Conservation (phyloP, 768 basidiomycete genomes). For the Leccinum uliginosum region DNA sequence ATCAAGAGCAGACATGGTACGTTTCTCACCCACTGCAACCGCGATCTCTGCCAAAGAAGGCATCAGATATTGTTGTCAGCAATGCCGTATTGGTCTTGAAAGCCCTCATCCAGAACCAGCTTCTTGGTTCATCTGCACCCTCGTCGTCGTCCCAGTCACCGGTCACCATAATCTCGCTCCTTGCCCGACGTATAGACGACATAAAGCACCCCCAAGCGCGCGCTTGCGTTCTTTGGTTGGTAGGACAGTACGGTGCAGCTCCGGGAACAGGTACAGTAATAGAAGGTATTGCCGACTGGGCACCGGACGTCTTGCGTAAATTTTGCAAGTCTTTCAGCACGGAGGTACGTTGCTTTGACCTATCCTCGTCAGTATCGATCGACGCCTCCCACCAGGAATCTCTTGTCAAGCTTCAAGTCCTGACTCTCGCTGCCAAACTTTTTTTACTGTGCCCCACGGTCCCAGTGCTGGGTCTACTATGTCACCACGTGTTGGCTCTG, state of each 20-base stretch:
- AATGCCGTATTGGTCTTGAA: slow-evolving; percentile 84
- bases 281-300: slow-evolving; percentile 70
- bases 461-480: slow-evolving; percentile 47
- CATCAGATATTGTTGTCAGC: slow-evolving; percentile 70
- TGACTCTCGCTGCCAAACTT: slow-evolving; percentile 86
- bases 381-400: slow-evolving; percentile 39
- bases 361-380: neutral
- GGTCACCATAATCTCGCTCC: slow-evolving; percentile 66
- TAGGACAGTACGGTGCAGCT: slow-evolving; percentile 75
- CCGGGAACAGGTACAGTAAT: slow-evolving; percentile 33
- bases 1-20: slow-evolving; percentile 73
- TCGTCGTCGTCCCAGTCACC: slow-evolving; percentile 37
- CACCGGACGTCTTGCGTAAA: slow-evolving; percentile 85
- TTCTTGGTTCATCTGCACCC: slow-evolving; percentile 33
- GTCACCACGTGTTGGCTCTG: slow-evolving; percentile 72
- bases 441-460: slow-evolving; percentile 61
- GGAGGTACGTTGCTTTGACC: slow-evolving; percentile 49
- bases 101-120: slow-evolving; percentile 69
- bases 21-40: slow-evolving; percentile 17
- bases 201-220: slow-evolving; percentile 77
- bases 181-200: slow-evolving; percentile 74
- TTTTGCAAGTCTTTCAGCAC: slow-evolving; percentile 63
- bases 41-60: slow-evolving; percentile 3
- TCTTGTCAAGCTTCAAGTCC: slow-evolving; percentile 74
- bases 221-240: slow-evolving; percentile 89